Percentiles rank a stretch among this genome's conserved stretches.
Evolutionary conservation across 2,329 filamentous ascomycete genomes (phyloP).

Genomic region (Pseudogymnoascus sp.): DNA sequence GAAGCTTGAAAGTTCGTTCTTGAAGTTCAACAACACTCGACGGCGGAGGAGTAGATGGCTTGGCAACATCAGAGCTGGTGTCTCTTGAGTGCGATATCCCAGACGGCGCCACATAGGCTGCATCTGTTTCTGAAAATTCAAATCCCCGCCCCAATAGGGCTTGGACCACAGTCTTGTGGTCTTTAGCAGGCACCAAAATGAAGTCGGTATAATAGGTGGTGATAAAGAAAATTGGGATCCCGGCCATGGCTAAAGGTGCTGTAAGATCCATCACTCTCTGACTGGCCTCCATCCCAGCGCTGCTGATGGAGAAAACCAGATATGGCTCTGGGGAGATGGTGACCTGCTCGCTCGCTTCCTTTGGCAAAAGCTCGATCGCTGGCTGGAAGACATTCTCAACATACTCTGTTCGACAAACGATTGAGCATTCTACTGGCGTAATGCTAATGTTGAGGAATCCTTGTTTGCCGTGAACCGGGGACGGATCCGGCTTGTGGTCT

Average conservation of each 20-base stretch:
- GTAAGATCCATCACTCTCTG: conserved; percentile 88
- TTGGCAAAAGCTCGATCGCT: conserved; percentile 54
- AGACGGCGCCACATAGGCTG: conserved; percentile 52
- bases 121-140: conserved; percentile 66
- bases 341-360: conserved; percentile 43
- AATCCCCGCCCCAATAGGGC: conserved; percentile 75
- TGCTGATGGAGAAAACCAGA: conserved; percentile 81
- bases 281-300: conserved; percentile 82
- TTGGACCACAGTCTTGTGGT: conserved; percentile 63
- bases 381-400: conserved; percentile 69
- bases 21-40: conserved; percentile 73
- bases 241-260: conserved; percentile 79
- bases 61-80: conserved; percentile 32
- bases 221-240: conserved; percentile 96
- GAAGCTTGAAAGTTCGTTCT: conserved; percentile 69
- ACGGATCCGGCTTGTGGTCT: conserved; percentile 25
- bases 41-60: conserved; percentile 65
- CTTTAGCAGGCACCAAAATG: conserved; percentile 75
- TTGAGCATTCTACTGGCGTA: conserved; percentile 84
- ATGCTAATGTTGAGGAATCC: conserved; percentile 90
- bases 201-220: conserved; percentile 98
- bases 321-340: conserved; percentile 77
- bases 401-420: conserved; percentile 75
- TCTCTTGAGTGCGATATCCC: conserved; percentile 24
- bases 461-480: conserved; percentile 46